Conservation (phyloP, 306 rosid species). For the Cercis canadensis region DNA sequence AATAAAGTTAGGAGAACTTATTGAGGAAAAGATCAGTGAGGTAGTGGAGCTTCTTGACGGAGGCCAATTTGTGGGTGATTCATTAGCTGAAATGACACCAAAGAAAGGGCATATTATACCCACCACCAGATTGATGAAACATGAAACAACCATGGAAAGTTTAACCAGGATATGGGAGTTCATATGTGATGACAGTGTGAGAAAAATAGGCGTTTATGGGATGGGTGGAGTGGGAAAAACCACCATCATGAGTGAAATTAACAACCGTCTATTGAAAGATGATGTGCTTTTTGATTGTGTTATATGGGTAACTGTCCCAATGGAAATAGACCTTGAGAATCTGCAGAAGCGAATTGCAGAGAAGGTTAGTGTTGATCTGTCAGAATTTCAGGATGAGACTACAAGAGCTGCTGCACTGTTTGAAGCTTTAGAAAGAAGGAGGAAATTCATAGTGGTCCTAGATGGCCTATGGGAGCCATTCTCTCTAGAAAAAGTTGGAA, state of each 20-base stretch:
- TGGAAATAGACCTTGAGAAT: not conserved
- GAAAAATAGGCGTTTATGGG: constrained; percentile 28
- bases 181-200: constrained; percentile 2
- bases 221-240: constrained; percentile 41
- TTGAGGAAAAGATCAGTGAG: constrained; percentile 11
- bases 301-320: constrained; percentile 32
- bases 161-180: constrained; percentile 10
- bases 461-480: constrained; percentile 31
- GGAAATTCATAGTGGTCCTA: not conserved
- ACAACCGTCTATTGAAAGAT: constrained; percentile 8
- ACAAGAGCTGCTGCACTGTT: constrained; percentile 18
- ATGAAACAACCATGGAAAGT: not conserved
- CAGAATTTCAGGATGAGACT: not conserved
- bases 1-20: constrained; percentile 3
- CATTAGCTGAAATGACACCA: constrained; percentile 11
- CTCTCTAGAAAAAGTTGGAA: constrained; percentile 20
- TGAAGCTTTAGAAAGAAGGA: not conserved
- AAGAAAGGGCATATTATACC: constrained; percentile 13
- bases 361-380: not conserved
- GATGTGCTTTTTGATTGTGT: constrained; percentile 20
- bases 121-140: not conserved
- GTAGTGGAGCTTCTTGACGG: constrained; percentile 18
- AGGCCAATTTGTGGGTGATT: constrained; percentile 22
- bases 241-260: constrained; percentile 18
- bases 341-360: constrained; percentile 21